Evolutionary conservation across 306 rosid genomes (phyloP).

Genomic region (Cucumis cinereus): DNA sequence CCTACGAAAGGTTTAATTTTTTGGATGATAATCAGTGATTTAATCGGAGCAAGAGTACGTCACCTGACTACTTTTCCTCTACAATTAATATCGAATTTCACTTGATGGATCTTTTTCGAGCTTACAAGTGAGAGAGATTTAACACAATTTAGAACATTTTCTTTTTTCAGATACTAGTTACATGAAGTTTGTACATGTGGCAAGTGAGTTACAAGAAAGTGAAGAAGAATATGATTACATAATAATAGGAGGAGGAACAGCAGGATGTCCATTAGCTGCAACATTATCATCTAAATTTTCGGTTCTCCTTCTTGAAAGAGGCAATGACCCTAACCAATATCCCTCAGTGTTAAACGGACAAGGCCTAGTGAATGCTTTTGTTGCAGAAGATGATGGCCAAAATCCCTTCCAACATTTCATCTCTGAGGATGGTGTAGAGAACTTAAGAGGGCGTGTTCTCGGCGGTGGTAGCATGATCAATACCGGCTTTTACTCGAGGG

Average conservation of each 20-base stretch:
- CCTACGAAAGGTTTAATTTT: too few relatives aligned
- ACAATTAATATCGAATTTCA: too few relatives aligned
- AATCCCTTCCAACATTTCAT: not conserved
- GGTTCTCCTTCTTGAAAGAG: constrained; percentile 20
- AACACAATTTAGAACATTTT: not conserved
- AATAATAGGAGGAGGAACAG: constrained; percentile 24
- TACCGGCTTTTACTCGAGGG: constrained; percentile 7
- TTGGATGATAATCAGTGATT: too few relatives aligned
- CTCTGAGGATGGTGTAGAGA: constrained; percentile 19
- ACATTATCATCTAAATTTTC: constrained; percentile 13
- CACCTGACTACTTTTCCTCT: too few relatives aligned
- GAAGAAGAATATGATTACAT: constrained; percentile 22
- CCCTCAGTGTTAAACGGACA: not conserved
- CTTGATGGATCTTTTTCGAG: too few relatives aligned
- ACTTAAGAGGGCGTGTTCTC: constrained; percentile 9
- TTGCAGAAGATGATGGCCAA: not conserved
- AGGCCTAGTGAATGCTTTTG: not conserved
- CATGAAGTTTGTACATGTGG: constrained; percentile 7
- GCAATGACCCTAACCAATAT: constrained; percentile 1
- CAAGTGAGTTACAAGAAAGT: not conserved
- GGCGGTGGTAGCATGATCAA: constrained; percentile 23
- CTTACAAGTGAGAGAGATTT: not conserved
- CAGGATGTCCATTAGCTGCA: constrained; percentile 26
- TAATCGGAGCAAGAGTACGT: too few relatives aligned
- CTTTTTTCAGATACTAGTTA: constrained; percentile 12